phyloP scores from a whole-genome alignment of 805 yeast genomes.

The Candida anglica region DNA sequence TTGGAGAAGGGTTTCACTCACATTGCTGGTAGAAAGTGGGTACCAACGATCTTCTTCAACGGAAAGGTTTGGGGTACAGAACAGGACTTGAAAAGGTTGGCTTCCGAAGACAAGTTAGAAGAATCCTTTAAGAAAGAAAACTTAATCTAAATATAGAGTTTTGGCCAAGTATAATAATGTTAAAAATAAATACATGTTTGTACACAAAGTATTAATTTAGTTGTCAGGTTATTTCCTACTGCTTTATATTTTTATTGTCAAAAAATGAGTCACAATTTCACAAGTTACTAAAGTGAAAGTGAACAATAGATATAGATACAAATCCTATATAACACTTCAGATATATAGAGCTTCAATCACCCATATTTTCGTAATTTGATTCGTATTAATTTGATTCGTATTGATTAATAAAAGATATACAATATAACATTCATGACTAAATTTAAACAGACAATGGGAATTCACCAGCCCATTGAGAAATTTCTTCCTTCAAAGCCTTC shows the following conservation, averaged over 20 bases:
- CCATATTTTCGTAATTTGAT: constrained; percentile 2
- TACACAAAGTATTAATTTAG: constrained; percentile 7
- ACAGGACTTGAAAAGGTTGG: constrained; percentile 38
- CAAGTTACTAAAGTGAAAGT: no score
- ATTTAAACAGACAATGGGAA: constrained; percentile 53
- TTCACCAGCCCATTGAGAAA: constrained; percentile 86
- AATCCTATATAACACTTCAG: no score
- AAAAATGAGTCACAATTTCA: no score
- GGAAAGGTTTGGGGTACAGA: constrained; percentile 61
- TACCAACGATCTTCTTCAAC: constrained; percentile 62
- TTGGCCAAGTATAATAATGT: not conserved
- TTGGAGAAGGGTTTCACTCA: constrained; percentile 55
- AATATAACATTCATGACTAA: not conserved
- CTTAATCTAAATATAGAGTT: constrained; percentile 8
- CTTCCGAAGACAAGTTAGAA: constrained; percentile 28
- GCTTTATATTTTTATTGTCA: no score
- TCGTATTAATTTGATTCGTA: not conserved
- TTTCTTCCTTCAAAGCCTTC: constrained; percentile 66
- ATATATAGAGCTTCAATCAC: not conserved
- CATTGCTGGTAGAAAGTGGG: constrained; percentile 60
- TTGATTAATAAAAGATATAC: no score
- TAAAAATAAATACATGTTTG: constrained; percentile 4
- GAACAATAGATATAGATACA: no score
- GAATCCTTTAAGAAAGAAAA: constrained; percentile 25
- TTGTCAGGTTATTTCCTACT: no score